Evolutionary conservation across 2,329 filamentous ascomycete species (phyloP).

Genomic region (Colletotrichum tabaci): DNA sequence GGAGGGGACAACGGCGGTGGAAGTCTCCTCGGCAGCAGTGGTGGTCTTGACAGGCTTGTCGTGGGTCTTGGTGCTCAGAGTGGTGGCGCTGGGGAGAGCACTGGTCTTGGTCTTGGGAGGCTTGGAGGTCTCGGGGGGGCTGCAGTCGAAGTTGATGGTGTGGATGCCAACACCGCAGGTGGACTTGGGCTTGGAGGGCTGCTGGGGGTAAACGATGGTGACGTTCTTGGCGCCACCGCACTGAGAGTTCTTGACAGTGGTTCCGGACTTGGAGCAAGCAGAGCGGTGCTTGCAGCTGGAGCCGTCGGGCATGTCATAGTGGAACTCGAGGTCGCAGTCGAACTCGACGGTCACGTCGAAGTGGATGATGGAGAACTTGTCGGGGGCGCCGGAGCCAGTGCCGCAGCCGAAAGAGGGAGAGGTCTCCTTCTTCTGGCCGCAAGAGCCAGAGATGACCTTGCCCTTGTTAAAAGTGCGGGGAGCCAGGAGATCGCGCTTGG

Average conservation of each 20-base stretch:
- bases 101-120: conserved; percentile 38
- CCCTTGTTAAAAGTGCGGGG: conserved; percentile 64
- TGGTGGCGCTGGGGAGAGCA: conserved; percentile 36
- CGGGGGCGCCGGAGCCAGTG: conserved; percentile 54
- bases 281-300: conserved; percentile 84
- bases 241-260: conserved; percentile 84
- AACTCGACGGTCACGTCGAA: conserved; percentile 82
- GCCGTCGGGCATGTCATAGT: conserved; percentile 89
- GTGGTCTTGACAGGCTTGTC: conserved; percentile 42
- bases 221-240: conserved; percentile 93
- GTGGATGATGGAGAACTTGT: conserved; percentile 81
- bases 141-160: conserved; percentile 82
- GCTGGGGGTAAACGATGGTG: conserved; percentile 74
- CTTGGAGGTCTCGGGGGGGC: conserved; percentile 43
- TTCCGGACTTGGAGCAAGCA: conserved; percentile 77
- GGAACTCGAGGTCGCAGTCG: conserved; percentile 85
- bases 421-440: conserved; percentile 59
- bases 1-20: conserved; percentile 41
- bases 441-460: conserved; percentile 74
- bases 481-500: conserved; percentile 70
- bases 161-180: conserved; percentile 82
- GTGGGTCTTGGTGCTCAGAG: conserved; percentile 37
- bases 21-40: conserved; percentile 42
- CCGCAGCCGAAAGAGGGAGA: conserved; percentile 73
- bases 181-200: conserved; percentile 69